phyloP scores from a whole-genome alignment of 2,329 filamentous ascomycete genomes.

The Allantophomopsis lycopodina region DNA sequence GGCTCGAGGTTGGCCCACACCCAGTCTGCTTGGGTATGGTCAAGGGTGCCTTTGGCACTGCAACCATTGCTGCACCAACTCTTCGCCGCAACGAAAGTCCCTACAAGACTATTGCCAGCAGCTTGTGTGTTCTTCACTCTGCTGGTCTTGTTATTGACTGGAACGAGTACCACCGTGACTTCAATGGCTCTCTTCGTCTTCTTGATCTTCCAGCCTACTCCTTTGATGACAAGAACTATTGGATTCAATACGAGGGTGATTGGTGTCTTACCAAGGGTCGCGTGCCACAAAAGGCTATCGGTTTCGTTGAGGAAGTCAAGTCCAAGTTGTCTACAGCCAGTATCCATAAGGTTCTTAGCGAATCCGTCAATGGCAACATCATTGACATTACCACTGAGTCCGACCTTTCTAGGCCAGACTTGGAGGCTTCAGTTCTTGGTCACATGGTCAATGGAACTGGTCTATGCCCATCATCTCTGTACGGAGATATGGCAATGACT shows the following conservation, averaged over 20 bases:
- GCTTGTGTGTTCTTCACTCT: slow-evolving; percentile 43
- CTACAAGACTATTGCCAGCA: slow-evolving; percentile 48
- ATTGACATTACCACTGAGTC: slow-evolving; percentile 38
- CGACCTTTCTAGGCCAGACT: slow-evolving; percentile 36
- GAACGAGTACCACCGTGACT: slow-evolving; percentile 54
- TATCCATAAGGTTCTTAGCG: slow-evolving; percentile 38
- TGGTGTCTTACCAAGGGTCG: slow-evolving; percentile 53
- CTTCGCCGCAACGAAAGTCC: slow-evolving; percentile 47
- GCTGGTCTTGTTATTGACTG: slow-evolving; percentile 53
- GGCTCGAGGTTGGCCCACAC: slow-evolving; percentile 64
- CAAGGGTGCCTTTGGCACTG: slow-evolving; percentile 43
- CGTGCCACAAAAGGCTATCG: not conserved
- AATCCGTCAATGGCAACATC: slow-evolving; percentile 35
- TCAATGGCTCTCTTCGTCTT: slow-evolving; percentile 40
- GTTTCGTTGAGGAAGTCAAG: slow-evolving; percentile 9
- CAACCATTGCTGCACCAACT: slow-evolving; percentile 41
- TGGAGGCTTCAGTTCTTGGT: slow-evolving; percentile 38
- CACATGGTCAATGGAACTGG: slow-evolving; percentile 45
- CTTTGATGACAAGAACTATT: slow-evolving; percentile 60
- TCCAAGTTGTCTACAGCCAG: slow-evolving; percentile 40
- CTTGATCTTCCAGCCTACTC: slow-evolving; percentile 54
- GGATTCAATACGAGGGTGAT: slow-evolving; percentile 50
- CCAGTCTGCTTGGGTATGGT: slow-evolving; percentile 57
- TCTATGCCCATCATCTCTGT: slow-evolving; percentile 41
- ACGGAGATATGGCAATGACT: slow-evolving; percentile 46